These are phyloP conservation scores for Ambrosia hybrid DNA, from an alignment of 140 eudicot species.

Conservation along the genomic window DNA sequence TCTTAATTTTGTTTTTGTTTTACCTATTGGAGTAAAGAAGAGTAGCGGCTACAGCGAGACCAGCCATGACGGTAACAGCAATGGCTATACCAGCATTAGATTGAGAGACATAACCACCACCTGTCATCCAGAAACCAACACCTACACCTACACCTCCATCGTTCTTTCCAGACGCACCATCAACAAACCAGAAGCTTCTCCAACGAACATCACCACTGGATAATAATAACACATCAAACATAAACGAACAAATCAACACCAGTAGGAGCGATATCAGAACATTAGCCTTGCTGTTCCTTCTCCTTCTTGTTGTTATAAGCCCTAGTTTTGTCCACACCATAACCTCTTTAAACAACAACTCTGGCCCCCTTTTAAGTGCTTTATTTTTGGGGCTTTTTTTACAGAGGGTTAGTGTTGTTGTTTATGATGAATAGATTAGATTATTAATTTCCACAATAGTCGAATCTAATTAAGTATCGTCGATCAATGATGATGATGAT, in stretches of 20 bases:
- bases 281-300: slow-evolving; percentile 25
- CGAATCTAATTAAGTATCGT: neutral
- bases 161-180: slow-evolving; percentile 20
- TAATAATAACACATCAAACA: slow-evolving; percentile 30
- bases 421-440: slow-evolving; percentile 17
- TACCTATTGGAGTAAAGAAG: slow-evolving; percentile 64
- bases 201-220: too few relatives aligned
- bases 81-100: slow-evolving; percentile 62
- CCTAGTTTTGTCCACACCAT: slow-evolving; percentile 45
- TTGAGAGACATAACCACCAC: slow-evolving; percentile 23
- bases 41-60: slow-evolving; percentile 42
- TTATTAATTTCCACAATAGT: neutral
- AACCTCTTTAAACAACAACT: slow-evolving; percentile 1
- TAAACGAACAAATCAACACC: slow-evolving; percentile 22
- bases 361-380: too few relatives aligned
- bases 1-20: neutral
- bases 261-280: slow-evolving; percentile 30
- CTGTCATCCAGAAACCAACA: slow-evolving; percentile 29
- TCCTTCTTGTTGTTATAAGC: slow-evolving; percentile 14
- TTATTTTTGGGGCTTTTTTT: too few relatives aligned
- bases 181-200: too few relatives aligned
- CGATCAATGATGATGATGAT: neutral
- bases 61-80: slow-evolving; percentile 77
- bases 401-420: too few relatives aligned
- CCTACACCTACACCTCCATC: slow-evolving; percentile 36